These are phyloP conservation scores for Auricularia auricula-judae DNA, from an alignment of 768 basidiomycete species.

Conservation along the genomic window DNA sequence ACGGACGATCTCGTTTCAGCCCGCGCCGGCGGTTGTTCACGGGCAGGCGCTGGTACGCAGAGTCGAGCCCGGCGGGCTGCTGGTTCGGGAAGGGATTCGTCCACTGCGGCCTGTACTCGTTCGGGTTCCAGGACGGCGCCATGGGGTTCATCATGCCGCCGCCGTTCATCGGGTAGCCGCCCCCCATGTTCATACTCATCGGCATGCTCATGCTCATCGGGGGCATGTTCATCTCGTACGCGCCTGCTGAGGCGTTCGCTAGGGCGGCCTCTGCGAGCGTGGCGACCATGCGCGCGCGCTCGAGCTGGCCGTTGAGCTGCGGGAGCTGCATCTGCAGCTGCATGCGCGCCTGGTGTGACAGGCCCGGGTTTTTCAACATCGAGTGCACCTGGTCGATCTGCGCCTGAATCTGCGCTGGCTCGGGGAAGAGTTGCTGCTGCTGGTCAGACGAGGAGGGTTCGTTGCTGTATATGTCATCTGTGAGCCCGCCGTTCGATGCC, in stretches of 20 bases:
- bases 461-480: background rate
- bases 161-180: background rate
- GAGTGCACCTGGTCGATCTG: slow-evolving; percentile 71
- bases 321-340: slow-evolving; percentile 78
- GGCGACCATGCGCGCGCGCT: slow-evolving; percentile 66
- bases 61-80: slow-evolving; percentile 59
- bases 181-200: background rate
- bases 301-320: slow-evolving; percentile 66
- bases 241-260: slow-evolving; percentile 4
- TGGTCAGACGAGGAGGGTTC: background rate
- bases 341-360: slow-evolving; percentile 63
- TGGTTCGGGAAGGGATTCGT: slow-evolving; percentile 48
- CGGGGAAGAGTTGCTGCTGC: slow-evolving; percentile 56
- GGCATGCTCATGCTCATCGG: slow-evolving; percentile 10
- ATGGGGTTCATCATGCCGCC: background rate
- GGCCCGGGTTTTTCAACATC: slow-evolving; percentile 67
- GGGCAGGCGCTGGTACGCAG: slow-evolving; percentile 78
- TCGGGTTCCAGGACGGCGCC: slow-evolving; percentile 12
- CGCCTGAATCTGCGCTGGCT: slow-evolving; percentile 77
- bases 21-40: slow-evolving; percentile 70
- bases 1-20: slow-evolving; percentile 71
- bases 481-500: background rate
- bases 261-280: slow-evolving; percentile 22
- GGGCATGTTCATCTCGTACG: slow-evolving; percentile 6
- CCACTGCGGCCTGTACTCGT: slow-evolving; percentile 35